phyloP scores from a whole-genome alignment of 1,139 yeast species.

The Blastobotrys arbuscula region DNA sequence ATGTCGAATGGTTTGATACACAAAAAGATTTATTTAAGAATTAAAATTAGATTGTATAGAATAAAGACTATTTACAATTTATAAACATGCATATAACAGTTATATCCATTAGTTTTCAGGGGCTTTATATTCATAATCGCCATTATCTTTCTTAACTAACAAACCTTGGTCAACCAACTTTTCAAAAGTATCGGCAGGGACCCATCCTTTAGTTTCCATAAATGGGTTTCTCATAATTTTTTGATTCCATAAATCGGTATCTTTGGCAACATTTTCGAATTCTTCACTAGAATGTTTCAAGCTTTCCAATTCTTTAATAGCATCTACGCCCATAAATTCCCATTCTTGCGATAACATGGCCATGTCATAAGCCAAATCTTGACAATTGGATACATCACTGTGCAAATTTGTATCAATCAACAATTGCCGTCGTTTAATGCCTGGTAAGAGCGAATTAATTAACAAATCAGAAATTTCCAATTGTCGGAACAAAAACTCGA shows the following conservation, averaged over 20 bases:
- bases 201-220: slow-evolving; percentile 91
- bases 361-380: slow-evolving; percentile 75
- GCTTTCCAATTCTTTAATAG: slow-evolving; percentile 15
- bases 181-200: slow-evolving; percentile 87
- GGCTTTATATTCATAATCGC: slow-evolving; percentile 37
- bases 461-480: slow-evolving; percentile 38
- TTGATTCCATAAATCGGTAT: slow-evolving; percentile 61
- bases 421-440: slow-evolving; percentile 36
- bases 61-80: not conserved
- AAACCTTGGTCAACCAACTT: slow-evolving; percentile 62
- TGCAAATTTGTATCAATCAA: slow-evolving; percentile 48
- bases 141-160: slow-evolving; percentile 43
- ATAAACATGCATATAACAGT: not conserved
- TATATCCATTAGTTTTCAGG: slow-evolving; percentile 1
- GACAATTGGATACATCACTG: slow-evolving; percentile 54
- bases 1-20: too few species aligned
- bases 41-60: too few species aligned
- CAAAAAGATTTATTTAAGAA: too few species aligned
- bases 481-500: slow-evolving; percentile 73
- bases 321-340: slow-evolving; percentile 40
- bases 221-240: slow-evolving; percentile 69
- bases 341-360: slow-evolving; percentile 58
- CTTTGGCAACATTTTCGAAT: slow-evolving; percentile 49
- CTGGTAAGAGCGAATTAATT: slow-evolving; percentile 53
- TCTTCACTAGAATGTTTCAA: slow-evolving; percentile 25